Conservation (phyloP, 495 filamentous ascomycete genomes). For the Astrothelium macrocarpum region DNA sequence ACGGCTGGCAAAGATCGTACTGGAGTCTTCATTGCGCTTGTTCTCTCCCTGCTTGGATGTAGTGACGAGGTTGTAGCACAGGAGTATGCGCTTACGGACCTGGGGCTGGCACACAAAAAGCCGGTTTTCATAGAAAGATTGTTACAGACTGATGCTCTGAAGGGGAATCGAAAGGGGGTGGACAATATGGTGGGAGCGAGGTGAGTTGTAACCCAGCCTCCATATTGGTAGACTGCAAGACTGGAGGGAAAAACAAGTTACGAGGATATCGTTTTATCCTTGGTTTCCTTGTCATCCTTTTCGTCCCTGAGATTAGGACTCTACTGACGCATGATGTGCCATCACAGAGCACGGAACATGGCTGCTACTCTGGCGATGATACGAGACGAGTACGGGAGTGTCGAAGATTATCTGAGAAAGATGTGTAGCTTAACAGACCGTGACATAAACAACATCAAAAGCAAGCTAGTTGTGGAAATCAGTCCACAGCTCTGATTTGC, state of each 20-base stretch:
- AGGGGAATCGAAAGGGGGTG: slow-evolving; percentile 30
- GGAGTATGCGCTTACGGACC: slow-evolving; percentile 33
- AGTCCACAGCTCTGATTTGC: neutral
- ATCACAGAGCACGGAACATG: slow-evolving; percentile 36
- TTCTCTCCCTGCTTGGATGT: slow-evolving; percentile 29
- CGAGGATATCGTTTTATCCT: neutral
- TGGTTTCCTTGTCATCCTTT: neutral
- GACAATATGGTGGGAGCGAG: slow-evolving; percentile 19
- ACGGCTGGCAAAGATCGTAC: slow-evolving; percentile 38
- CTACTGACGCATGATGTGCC: neutral
- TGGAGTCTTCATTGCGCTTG: slow-evolving; percentile 31
- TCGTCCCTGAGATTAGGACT: neutral
- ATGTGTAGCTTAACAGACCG: slow-evolving; percentile 44
- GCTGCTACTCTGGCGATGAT: slow-evolving; percentile 42
- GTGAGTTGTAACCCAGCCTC: slow-evolving; percentile 1
- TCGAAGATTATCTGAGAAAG: slow-evolving; percentile 45
- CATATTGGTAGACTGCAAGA: neutral
- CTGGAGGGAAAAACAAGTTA: neutral
- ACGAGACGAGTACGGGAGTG: slow-evolving; percentile 44
- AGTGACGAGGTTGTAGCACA: slow-evolving; percentile 18
- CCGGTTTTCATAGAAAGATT: slow-evolving; percentile 21
- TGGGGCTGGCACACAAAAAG: slow-evolving; percentile 25
- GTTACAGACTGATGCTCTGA: slow-evolving; percentile 25
- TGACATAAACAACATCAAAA: slow-evolving; percentile 39
- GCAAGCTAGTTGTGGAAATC: slow-evolving; percentile 30